Evolutionary conservation across 2,329 filamentous ascomycete genomes (phyloP), one percentile per base, ranked within the genome.

Genomic region (Cladosporium cucumerinum): DNA sequence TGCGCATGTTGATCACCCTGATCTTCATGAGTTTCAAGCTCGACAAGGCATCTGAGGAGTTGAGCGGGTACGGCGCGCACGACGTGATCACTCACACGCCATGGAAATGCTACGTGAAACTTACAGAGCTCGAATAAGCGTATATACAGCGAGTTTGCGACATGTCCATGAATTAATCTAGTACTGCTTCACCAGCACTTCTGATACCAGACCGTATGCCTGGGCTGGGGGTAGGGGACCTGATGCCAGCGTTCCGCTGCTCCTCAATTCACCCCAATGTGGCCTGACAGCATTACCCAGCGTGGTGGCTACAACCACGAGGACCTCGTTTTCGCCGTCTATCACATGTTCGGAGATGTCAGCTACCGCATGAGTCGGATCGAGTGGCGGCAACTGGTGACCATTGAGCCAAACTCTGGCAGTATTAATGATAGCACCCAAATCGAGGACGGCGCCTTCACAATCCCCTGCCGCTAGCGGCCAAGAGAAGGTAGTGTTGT

Each of bases 401-500:
- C 71, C 72, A 61, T 79, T 76, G 5, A 78, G 36, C 57, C 57
- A 75, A 4, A 69, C 72, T 12, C 71, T 69, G 11, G 69, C 66
- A 7, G 75, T 75, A 61, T 78, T 71, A 7, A 69, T 61, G 26
- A 78, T 67, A 1, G 69, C 67, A 5, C 72, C 72, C 1, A 78
- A 64, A 16, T 65, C 63, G 8, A 78, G 66, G 10, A 73, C 55
- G 0, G 73, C 76, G 7, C 72, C 72, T 14, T 67, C 61, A 12
- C 65, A 63, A 25, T 48, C 61, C 28, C 30, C 57, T 11, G 66
- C 66, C 12, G 46, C 26, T 18, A 64, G 57, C 10, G 73, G 72
- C 66, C 70, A 72, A 18, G 63, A 48, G 66, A 78, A 77, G 14
- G 69, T 67, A n/a, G 75, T 72, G 48, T 67, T 69, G 70, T 79